phyloP scores from a whole-genome alignment of 202 grass and related monocot species.

The Digitaria exilis region DNA sequence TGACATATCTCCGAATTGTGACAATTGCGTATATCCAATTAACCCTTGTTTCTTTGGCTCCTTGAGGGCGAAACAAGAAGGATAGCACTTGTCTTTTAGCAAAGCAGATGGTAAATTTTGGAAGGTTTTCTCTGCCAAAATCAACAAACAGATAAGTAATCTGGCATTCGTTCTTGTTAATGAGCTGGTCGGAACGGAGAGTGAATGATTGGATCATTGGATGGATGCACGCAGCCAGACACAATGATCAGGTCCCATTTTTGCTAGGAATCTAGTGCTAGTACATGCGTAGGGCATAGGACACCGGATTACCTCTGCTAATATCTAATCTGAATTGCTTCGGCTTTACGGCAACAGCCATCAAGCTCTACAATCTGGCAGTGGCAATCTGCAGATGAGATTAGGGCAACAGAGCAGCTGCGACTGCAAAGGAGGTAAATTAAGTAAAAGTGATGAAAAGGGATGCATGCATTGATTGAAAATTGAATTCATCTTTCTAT shows the following conservation, averaged over 20 bases:
- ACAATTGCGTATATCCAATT: too few relatives aligned
- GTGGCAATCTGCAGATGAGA: not conserved
- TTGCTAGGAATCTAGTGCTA: not conserved
- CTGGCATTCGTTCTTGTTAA: not conserved
- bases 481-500: not conserved
- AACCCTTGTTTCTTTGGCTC: not conserved
- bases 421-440: not conserved
- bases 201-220: not conserved
- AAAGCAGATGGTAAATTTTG: not conserved
- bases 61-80: not conserved
- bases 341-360: not conserved
- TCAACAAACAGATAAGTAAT: not conserved
- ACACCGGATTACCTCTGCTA: not conserved
- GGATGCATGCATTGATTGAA: not conserved
- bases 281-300: not conserved
- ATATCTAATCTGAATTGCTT: not conserved
- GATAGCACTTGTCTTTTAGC: not conserved
- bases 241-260: not conserved
- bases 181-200: not conserved
- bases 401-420: not conserved
- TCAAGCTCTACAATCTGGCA: not conserved
- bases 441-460: not conserved
- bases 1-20: too few relatives aligned
- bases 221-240: conserved; percentile 6
- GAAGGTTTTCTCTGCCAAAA: not conserved